A percentile compares a stretch with the other conserved stretches of the same genome.
Evolutionary conservation across 805 yeast species (phyloP).

Genomic region (Wickerhamomyces ciferrii): DNA sequence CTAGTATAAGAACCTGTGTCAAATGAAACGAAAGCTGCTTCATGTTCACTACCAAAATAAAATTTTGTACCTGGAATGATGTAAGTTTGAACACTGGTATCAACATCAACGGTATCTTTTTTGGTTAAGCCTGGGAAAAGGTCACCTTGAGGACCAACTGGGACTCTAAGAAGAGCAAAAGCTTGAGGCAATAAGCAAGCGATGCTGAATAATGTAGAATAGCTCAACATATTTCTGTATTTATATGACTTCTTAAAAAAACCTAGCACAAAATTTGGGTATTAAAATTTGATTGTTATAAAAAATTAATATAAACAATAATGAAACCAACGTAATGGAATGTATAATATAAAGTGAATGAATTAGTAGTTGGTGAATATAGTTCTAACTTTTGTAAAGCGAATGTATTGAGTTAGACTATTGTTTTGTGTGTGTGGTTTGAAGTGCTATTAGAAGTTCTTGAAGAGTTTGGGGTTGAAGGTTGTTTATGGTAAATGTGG

Average conservation of each 20-base stretch:
- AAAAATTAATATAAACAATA: too few relatives aligned
- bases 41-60: slow-evolving; percentile 3
- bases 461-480: background rate
- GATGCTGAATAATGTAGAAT: background rate
- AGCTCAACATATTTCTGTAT: background rate
- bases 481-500: background rate
- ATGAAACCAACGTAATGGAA: background rate
- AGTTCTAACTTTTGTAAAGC: background rate
- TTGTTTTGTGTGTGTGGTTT: background rate
- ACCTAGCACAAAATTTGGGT: background rate
- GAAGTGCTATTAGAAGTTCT: background rate
- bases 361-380: background rate
- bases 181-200: background rate
- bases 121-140: background rate
- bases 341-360: background rate
- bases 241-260: background rate
- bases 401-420: background rate
- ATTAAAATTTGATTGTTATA: background rate
- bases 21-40: slow-evolving; percentile 1
- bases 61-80: slow-evolving; percentile 4
- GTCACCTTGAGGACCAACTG: background rate
- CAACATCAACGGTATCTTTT: background rate
- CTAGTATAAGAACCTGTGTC: slow-evolving; percentile 5
- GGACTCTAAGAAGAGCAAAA: slow-evolving; percentile 2
- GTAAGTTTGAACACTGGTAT: slow-evolving; percentile 1